Conservation (phyloP, 169 alveolate species). For the Plasmodium malariae region DNA sequence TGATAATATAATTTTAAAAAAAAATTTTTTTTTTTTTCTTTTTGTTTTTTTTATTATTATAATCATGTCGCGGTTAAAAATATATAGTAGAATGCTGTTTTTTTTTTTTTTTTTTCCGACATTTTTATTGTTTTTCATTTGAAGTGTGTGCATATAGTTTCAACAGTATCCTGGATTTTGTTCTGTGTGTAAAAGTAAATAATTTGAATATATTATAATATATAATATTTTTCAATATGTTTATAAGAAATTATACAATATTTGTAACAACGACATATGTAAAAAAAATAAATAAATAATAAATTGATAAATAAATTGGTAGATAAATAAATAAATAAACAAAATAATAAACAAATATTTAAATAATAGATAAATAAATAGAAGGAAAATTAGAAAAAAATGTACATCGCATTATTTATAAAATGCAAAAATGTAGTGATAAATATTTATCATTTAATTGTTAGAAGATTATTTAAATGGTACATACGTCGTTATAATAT, state of each 20-base stretch:
- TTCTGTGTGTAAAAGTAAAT: constrained; percentile 37
- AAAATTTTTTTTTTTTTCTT: constrained; percentile 4
- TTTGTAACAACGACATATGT: not conserved
- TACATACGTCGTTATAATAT: not conserved
- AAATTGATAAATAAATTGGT: not conserved
- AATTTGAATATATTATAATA: constrained; percentile 2
- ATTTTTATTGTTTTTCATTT: constrained; percentile 36
- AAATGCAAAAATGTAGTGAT: not conserved
- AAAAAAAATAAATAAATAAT: not conserved
- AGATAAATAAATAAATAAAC: not conserved
- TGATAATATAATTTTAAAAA: constrained; percentile 1
- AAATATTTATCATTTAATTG: too few species aligned
- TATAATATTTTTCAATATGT: constrained; percentile 5
- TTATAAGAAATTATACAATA: not conserved
- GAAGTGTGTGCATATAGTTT: constrained; percentile 68
- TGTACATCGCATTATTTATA: not conserved
- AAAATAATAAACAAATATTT: too few species aligned
- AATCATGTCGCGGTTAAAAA: constrained; percentile 16
- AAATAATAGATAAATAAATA: too few species aligned
- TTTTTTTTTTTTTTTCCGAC: constrained; percentile 36
- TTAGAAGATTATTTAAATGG: not conserved
- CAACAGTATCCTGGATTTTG: constrained; percentile 19
- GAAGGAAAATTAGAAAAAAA: too few species aligned
- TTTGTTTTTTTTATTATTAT: constrained; percentile 8
- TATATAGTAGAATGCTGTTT: constrained; percentile 47